Evolutionary conservation across 345 rosid species (phyloP).

Genomic region (Eucalyptus globulus): DNA sequence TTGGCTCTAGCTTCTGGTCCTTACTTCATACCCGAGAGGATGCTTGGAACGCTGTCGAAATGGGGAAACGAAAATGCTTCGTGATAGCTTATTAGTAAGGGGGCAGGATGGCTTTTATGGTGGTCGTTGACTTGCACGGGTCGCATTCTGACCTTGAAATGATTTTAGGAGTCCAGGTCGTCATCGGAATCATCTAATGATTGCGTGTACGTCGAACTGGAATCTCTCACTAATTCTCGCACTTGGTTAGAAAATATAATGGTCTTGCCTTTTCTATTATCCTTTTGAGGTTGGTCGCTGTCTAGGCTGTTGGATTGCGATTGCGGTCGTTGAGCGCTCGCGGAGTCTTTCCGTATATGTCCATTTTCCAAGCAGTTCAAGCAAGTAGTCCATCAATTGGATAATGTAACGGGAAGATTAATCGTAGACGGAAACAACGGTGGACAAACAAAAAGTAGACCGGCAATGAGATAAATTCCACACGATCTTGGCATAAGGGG

Average conservation of each 20-base stretch:
- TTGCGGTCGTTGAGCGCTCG: not conserved
- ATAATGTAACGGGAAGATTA: not conserved
- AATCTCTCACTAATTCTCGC: not conserved
- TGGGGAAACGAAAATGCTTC: not conserved
- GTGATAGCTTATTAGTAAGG: not conserved
- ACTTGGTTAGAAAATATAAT: not conserved
- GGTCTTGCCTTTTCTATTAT: not conserved
- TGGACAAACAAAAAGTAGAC: not conserved
- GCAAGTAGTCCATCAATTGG: not conserved
- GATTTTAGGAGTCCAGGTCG: not conserved
- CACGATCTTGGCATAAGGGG: not conserved
- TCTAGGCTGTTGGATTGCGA: not conserved
- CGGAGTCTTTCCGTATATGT: not conserved
- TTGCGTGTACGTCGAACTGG: not conserved
- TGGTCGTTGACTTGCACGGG: not conserved
- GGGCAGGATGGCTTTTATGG: not conserved
- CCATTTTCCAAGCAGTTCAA: not conserved
- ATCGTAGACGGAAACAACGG: not conserved
- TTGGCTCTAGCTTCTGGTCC: not conserved
- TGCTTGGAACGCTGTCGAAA: not conserved
- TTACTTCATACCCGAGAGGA: not conserved
- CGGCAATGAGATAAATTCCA: not conserved
- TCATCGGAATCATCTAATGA: not conserved
- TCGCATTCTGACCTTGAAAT: not conserved
- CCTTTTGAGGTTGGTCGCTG: not conserved